These are phyloP conservation scores for Chrysosporium queenslandicum DNA, from an alignment of 2,329 filamentous ascomycete species.

Conservation along the genomic window DNA sequence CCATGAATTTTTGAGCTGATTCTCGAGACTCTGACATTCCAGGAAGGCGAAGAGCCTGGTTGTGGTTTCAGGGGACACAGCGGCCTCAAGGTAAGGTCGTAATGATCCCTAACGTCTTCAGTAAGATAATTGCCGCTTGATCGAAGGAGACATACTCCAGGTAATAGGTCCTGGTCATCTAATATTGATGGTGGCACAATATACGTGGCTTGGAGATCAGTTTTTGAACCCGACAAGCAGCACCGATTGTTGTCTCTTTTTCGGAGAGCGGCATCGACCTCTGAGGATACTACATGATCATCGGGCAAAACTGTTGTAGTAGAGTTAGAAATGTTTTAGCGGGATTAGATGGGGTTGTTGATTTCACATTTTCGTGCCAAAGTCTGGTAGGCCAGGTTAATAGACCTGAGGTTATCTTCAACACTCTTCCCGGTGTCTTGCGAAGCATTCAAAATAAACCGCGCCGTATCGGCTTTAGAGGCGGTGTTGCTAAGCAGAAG, in stretches of 20 bases:
- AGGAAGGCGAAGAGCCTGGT: conserved; percentile 9
- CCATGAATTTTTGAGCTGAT: conserved; percentile 14
- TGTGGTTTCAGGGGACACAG: not conserved
- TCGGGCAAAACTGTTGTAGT: conserved; percentile 1
- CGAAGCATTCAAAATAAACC: conserved; percentile 3
- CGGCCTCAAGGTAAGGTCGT: conserved; percentile 10
- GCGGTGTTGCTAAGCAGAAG: not conserved
- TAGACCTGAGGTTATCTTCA: conserved; percentile 5
- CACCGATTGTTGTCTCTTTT: conserved; percentile 8
- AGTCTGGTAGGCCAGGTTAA: conserved; percentile 3
- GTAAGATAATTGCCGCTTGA: not conserved
- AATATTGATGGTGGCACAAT: conserved; percentile 12
- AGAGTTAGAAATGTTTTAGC: not conserved
- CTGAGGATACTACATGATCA: not conserved
- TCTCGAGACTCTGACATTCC: not conserved
- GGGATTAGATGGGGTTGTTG: not conserved
- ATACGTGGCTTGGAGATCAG: conserved; percentile 3
- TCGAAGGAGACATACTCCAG: conserved; percentile 4
- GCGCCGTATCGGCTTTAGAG: not conserved
- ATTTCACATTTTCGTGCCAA: conserved; percentile 7
- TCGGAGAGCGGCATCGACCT: conserved; percentile 2
- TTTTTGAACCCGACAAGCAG: conserved; percentile 9
- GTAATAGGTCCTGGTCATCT: conserved; percentile 5
- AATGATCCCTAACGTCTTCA: conserved; percentile 4
- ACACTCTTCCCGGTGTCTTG: not conserved